Evolutionary conservation across 2,329 filamentous ascomycete species (phyloP).

Genomic region (Nothomitra cinnamomea): DNA sequence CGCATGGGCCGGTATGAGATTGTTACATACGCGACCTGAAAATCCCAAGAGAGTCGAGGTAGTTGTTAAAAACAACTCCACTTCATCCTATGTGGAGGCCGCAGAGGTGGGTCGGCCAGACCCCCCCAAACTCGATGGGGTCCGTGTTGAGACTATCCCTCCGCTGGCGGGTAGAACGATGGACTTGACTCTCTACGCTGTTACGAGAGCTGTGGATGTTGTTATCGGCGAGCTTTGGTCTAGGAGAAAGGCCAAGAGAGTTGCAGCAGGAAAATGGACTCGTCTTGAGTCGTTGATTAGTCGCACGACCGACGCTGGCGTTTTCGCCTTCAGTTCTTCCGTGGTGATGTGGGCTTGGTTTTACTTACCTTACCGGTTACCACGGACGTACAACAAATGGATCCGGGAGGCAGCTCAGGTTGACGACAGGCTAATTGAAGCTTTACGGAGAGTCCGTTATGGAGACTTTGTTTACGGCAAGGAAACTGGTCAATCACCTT

Average conservation of each 20-base stretch:
- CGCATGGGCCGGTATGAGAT: slow-evolving; percentile 7
- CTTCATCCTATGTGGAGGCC: neutral
- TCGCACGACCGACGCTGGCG: slow-evolving; percentile 41
- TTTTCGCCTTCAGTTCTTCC: slow-evolving; percentile 57
- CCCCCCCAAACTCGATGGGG: neutral
- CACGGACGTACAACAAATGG: slow-evolving; percentile 63
- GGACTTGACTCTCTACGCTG: slow-evolving; percentile 66
- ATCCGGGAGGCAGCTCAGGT: slow-evolving; percentile 62
- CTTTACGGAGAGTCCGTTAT: slow-evolving; percentile 47
- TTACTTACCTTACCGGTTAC: slow-evolving; percentile 54
- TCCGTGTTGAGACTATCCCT: neutral
- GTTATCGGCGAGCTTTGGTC: slow-evolving; percentile 49
- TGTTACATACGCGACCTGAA: neutral
- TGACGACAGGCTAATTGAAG: slow-evolving; percentile 56
- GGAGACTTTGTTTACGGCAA: slow-evolving; percentile 54
- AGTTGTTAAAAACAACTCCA: neutral
- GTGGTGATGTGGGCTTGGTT: slow-evolving; percentile 85
- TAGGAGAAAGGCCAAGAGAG: slow-evolving; percentile 27
- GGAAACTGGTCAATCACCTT: slow-evolving; percentile 50
- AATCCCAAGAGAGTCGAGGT: neutral
- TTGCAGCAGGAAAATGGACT: slow-evolving; percentile 27
- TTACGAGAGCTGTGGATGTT: slow-evolving; percentile 55
- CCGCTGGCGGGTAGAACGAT: slow-evolving; percentile 50
- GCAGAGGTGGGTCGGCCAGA: neutral
- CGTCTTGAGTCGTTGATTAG: slow-evolving; percentile 25